Base-by-base conservation (phyloP, 441 rosid genomes). In the Pelargonium citronellum region DNA sequence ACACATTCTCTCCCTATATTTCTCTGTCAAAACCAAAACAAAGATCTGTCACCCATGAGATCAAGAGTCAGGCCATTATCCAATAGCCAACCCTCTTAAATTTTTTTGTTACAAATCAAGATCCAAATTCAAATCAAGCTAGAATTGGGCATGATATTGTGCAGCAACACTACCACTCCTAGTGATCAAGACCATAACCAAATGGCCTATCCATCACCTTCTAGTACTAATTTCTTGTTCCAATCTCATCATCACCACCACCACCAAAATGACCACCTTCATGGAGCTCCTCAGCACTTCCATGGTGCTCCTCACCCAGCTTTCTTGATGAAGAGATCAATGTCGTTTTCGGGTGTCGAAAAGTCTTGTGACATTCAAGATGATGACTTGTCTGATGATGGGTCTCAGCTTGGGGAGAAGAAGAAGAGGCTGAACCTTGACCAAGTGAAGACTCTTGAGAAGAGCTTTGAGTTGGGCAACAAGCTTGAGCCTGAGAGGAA, bases 401-500 rank as follows among this genome's bases (percentile, higher is more conserved):
- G 96, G 58, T 86, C 91, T 7, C 93, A 91, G 51, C 66, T 81
- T 19, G 97, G 97, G 66, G 98, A 94, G 92, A 91, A 86, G 85
- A 94, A 94, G 85, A 94, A 87, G 91, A 91, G 98, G 81, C 83
- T 94, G 24, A 89, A 83, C 73, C n/a, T 85, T 71, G 98, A 90
- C 73, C 98, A 94, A 71, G 98, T 94, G 16, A 91, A 86, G 85
- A 90, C 93, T 20, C 86, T 94, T 4, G 98, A 94, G 80, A 94
- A 85, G 83, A 90, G 92, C 79, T 94, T 94, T 55, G 98, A 94
- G 79, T 69, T 89, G 22, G 95, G 92, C 5, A 94, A 91, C 80
- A 94, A 94, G 86, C 92, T 94, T 20, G 98, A 94, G 66, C 98
- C 98, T 24, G 98, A 91, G 77, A 87, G 98, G 80, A 94, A 94